Percentiles rank a stretch among this genome's conserved stretches.
phyloP scores from a whole-genome alignment of 2,329 filamentous ascomycete species.

The Pseudogymnoascus sp. region DNA sequence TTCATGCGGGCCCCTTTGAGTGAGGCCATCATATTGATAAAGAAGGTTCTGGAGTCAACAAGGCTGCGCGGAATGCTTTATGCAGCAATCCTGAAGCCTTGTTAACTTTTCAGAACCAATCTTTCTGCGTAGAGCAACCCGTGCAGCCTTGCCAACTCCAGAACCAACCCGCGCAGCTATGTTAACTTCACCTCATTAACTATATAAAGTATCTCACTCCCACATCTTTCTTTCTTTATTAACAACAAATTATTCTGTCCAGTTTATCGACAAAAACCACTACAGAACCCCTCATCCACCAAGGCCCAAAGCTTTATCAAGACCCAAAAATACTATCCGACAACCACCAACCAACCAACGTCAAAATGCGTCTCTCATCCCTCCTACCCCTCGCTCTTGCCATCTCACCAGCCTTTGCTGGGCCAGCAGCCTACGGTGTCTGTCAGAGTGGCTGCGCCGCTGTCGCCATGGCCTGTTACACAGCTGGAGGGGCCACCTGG shows the following conservation, averaged over 20 bases:
- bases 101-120: neutral
- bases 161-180: neutral
- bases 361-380: slow-evolving; percentile 8
- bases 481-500: slow-evolving; percentile 36
- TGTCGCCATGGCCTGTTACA: slow-evolving; percentile 40
- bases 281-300: neutral
- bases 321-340: too few relatives aligned
- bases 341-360: neutral
- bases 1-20: neutral
- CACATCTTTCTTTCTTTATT: neutral
- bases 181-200: too few relatives aligned
- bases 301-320: neutral
- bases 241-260: too few relatives aligned
- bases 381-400: slow-evolving; percentile 8
- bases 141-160: too few relatives aligned
- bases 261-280: neutral
- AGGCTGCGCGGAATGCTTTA: too few relatives aligned
- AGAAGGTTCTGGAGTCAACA: neutral
- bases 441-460: slow-evolving; percentile 41
- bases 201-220: neutral
- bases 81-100: too few relatives aligned
- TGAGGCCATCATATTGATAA: neutral
- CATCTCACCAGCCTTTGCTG: slow-evolving; percentile 20
- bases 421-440: slow-evolving; percentile 34
- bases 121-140: neutral